A percentile compares a stretch with the other conserved stretches of the same genome.
Evolutionary conservation across 2,329 filamentous ascomycete genomes (phyloP).

Genomic region (Torrubiella hemipterigena): DNA sequence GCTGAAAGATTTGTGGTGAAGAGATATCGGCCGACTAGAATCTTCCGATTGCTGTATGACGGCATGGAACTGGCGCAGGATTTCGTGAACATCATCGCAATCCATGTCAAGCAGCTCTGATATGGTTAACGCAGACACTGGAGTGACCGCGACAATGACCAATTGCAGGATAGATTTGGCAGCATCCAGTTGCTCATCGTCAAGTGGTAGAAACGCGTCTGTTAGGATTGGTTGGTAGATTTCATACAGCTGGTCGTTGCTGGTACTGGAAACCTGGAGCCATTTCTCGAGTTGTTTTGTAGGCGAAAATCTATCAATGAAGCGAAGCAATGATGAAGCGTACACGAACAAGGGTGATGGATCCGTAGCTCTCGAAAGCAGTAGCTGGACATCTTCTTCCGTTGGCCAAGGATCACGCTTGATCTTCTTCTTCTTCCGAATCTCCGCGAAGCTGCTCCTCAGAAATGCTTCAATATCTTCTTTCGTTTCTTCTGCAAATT

Average conservation of each 20-base stretch:
- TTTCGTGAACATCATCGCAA: not conserved
- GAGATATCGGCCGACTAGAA: not conserved
- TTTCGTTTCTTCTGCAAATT: slow-evolving; percentile 2
- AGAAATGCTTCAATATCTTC: slow-evolving; percentile 3
- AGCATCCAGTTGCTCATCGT: not conserved
- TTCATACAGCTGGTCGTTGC: not conserved
- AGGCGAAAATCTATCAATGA: slow-evolving; percentile 1
- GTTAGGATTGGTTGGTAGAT: not conserved
- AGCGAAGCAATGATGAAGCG: slow-evolving; percentile 4
- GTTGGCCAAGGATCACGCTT: slow-evolving; percentile 3
- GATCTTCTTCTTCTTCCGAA: slow-evolving; percentile 1
- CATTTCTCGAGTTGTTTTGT: not conserved
- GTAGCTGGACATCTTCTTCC: not conserved
- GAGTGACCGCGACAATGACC: not conserved
- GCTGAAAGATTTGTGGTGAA: slow-evolving; percentile 6
- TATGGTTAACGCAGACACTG: not conserved
- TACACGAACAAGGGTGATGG: slow-evolving; percentile 3
- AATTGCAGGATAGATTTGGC: not conserved
- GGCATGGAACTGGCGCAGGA: not conserved
- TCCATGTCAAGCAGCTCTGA: not conserved
- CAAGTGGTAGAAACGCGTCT: not conserved
- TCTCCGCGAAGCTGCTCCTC: not conserved
- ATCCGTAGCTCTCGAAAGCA: not conserved
- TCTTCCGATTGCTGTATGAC: not conserved
- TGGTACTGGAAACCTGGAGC: not conserved